Evolutionary conservation across 768 basidiomycete genomes (phyloP), one percentile per base, ranked within the genome.

Genomic region (Boletus speciosus): DNA sequence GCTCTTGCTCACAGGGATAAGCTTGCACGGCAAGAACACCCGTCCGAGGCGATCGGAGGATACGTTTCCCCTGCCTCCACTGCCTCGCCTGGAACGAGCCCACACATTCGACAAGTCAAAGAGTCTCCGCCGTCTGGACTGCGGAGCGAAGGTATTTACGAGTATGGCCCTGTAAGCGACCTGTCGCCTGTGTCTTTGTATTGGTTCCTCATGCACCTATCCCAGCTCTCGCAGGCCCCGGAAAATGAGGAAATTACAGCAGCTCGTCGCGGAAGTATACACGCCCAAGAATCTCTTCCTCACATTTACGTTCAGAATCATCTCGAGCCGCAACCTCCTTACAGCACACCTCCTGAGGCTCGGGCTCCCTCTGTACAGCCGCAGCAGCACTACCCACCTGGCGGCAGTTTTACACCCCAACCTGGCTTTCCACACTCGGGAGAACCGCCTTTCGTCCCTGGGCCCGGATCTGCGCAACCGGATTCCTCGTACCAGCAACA

Each of bases 1-100:
- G 45, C 57, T 2, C 52, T 68, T 11, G 50, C 67, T 34, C 65
- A 65, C 49, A 49, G 59, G 38, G 69, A 69, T 12, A 69, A 65
- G 31, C 58, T 69, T 11, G 60, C 25, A 1, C 59, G 59, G n/a
- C 65, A 58, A 35, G 69, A 69, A 29, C 58, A 57, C 19, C 6
- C 57, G 4, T 21, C 60, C 34, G 65, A 66, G n/a, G 40, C 41
- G 25, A 48, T 60, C 10, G 68, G 62, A 16, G 71, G 66, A 14
- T 78, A 78, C 44, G 62, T 77, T 35, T 78, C 78, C 0, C 78
- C 78, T 15, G 62, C 74, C 2, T 77, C 78, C 21, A 78, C 78
- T 5, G 66, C 77, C 23, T 77, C 77, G 1, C 73, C 78, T 7
- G 67, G 68, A 23, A 69, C 66, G 12, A 73, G 70, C 56, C 70